Percentiles rank a stretch among this genome's conserved stretches.
phyloP scores from a whole-genome alignment of 208 protist species.

The Trypanosoma rangeli region DNA sequence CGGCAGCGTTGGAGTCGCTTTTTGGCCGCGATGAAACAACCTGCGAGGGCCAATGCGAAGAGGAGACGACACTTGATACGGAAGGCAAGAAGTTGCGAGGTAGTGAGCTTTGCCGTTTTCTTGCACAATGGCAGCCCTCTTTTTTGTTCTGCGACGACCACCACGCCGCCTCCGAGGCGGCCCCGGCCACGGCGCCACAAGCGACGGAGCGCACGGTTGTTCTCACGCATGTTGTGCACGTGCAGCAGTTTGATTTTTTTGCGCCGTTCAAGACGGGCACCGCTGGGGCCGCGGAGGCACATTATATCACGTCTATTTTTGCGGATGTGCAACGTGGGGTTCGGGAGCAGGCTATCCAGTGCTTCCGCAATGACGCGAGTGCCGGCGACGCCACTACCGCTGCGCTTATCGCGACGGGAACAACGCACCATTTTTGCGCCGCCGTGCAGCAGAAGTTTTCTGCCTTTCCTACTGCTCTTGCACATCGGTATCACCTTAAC shows the following conservation, averaged over 20 bases:
- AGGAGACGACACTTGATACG: background rate
- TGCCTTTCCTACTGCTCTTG: constrained; percentile 78
- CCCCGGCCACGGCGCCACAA: background rate
- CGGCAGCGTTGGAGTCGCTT: constrained; percentile 37
- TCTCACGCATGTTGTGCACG: constrained; percentile 27
- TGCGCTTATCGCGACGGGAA: constrained; percentile 27
- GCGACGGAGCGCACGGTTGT: constrained; percentile 6
- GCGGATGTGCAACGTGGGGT: constrained; percentile 9
- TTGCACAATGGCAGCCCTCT: constrained; percentile 21
- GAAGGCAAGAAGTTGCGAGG: background rate
- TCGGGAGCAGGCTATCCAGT: constrained; percentile 10
- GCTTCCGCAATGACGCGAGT: background rate
- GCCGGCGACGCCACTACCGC: background rate
- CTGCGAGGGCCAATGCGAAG: background rate
- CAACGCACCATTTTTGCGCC: constrained; percentile 67
- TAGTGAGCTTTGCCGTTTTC: constrained; percentile 13
- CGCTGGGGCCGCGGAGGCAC: background rate
- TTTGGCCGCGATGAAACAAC: constrained; percentile 24
- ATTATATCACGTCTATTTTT: constrained; percentile 17
- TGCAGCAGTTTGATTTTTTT: constrained; percentile 26
- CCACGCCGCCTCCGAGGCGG: background rate
- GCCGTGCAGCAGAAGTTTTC: constrained; percentile 50
- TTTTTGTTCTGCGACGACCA: constrained; percentile 20
- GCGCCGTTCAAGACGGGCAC: background rate
- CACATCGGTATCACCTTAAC: constrained; percentile 82